Evolutionary conservation across 768 basidiomycete genomes (phyloP).

Genomic region (Boletales sp.): DNA sequence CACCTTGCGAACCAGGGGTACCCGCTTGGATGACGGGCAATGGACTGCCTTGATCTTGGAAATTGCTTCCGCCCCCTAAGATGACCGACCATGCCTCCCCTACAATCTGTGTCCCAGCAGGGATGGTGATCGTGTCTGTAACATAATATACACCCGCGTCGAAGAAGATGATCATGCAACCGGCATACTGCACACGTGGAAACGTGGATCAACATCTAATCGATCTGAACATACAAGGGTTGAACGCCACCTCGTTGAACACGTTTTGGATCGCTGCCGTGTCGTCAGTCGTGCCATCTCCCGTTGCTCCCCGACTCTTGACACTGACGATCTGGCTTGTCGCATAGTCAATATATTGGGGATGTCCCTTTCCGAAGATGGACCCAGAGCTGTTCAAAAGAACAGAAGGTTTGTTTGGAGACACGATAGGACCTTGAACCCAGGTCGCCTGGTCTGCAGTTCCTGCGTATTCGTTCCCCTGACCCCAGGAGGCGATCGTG

Average conservation of each 20-base stretch:
- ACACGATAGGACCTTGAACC: constrained; percentile 44
- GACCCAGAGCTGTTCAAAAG: constrained; percentile 55
- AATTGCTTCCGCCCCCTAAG: constrained; percentile 40
- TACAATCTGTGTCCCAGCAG: constrained; percentile 44
- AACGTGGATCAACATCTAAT: not conserved
- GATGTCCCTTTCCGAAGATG: constrained; percentile 60
- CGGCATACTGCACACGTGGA: constrained; percentile 48
- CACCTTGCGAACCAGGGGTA: constrained; percentile 41
- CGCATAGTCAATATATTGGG: constrained; percentile 62
- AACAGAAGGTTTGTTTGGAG: constrained; percentile 46
- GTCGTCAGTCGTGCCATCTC: constrained; percentile 75
- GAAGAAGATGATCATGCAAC: constrained; percentile 78
- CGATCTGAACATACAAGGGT: not conserved
- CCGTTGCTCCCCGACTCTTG: constrained; percentile 63
- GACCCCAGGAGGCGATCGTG: constrained; percentile 56
- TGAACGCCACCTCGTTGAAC: constrained; percentile 44
- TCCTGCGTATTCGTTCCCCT: constrained; percentile 68
- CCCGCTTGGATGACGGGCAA: constrained; percentile 44
- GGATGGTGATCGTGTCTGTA: constrained; percentile 43
- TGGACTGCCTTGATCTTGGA: constrained; percentile 39
- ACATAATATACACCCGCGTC: constrained; percentile 59
- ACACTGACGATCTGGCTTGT: constrained; percentile 66
- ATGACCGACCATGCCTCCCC: constrained; percentile 51
- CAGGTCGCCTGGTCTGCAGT: constrained; percentile 43
- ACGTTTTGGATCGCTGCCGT: constrained; percentile 60